Evolutionary conservation across 805 yeast species (phyloP), one percentile per base, ranked within the genome.

Genomic region (Nakazawaea peltata): DNA sequence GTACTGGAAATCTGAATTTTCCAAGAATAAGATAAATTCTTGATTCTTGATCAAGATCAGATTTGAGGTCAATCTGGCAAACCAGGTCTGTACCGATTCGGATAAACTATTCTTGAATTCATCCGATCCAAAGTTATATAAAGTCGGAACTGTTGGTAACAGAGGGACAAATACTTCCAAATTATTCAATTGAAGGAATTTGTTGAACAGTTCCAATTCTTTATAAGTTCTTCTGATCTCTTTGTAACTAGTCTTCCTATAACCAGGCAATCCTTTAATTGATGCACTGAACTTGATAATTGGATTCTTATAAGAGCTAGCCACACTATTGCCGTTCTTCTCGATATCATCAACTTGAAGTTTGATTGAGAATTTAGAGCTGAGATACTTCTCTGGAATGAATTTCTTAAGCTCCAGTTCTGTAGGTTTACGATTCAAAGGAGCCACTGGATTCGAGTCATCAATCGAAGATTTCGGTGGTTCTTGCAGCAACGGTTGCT

Each of bases 101-200:
- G 67, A 59, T 27, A 85, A 63, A 37, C 74, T 73, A 35, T 63
- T 62, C 33, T 67, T 68, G 49, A 85, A 94, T 43, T 90, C 97
- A 19, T 81, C 81, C 30, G 88, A 83, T 35, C 83, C 83, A n/a
- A 76, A 63, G 18, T 95, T 94, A 50, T 77, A 88, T 14, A 87
- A 70, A 1, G 95, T 81, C 5, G 65, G 69, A 1, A 92, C 65
- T 15, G 66, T 61, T 0, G 97, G 97, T 28, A 92, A 63, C 5
- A 94, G 77, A 0, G 97, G 97, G 4, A 92, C 87, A 58, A 90
- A 87, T 37, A 92, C 88, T 54, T 92, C 97, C 22, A 90, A 79
- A 49, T 87, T 81, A 26, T 94, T 83, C 15, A 78, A 77, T 38
- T 77, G 76, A 43, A 92, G 61, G 51, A 82, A 90, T 44, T 75